Evolutionary conservation across 1,139 yeast genomes (phyloP), one percentile per base, ranked within the genome.

Genomic region (Suhomyces terraborum): DNA sequence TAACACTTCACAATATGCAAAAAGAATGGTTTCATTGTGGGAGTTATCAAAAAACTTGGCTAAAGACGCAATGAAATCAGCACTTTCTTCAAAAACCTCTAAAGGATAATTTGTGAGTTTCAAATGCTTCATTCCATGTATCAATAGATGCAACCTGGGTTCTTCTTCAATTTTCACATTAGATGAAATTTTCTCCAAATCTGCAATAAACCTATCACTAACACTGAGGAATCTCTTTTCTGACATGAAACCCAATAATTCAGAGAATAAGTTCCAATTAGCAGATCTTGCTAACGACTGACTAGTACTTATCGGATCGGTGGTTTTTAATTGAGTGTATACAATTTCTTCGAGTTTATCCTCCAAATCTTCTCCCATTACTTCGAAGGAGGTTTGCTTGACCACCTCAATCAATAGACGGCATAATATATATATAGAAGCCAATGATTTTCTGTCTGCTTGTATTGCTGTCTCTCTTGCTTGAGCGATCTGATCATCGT

Each of bases 201-300:
- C 98, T 0, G 95, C 95, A 42, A 93, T 87, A 56, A 94, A 94
- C 40, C 96, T 71, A 60, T 94, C 98, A 56, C 95, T 88, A 1
- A 94, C 98, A 45, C 89, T 82, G 13, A 88, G 62, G 54, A 94
- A 89, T 40, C 95, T 72, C 46, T 82, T 80, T 36, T 80, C 84
- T 0, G 96, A 87, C 96, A 94, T 89, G 51, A 81, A 83, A 1
- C 98, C 98, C 31, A 94, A 66, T 5, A 94, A 67, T 50, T 88
- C 89, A 0, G 98, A 95, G 61, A 94, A 84, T 25, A 91, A 72
- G 55, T 86, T 86, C 98, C 98, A 93, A 58, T 93, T 94, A 0
- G 96, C 91, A 2, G 94, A 81, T 43, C 96, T 77, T 4, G 89
- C 85, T 21, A 83, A 69, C 26, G 93, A 84, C 45, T 72, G 75